Base-by-base conservation (phyloP, 768 basidiomycete species). In the Kwoniella botswanensis region DNA sequence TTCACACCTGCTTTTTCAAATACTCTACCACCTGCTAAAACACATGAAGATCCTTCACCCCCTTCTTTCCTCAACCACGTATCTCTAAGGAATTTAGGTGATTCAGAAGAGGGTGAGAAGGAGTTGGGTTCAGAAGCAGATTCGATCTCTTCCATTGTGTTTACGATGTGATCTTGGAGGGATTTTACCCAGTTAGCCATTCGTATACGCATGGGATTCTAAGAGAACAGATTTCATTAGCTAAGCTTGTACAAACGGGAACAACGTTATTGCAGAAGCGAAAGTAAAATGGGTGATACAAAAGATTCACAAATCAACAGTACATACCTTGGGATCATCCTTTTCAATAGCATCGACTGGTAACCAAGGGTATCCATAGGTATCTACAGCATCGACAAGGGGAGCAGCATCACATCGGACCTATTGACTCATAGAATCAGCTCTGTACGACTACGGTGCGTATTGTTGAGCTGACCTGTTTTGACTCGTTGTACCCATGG, bases 1-100 rank as follows among this genome's bases (percentile, higher is more conserved):
- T 97, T 98, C 58, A 98, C 93, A 1, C 97, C 96, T 3, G 92
- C 96, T 83, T 98, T 98, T 84, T 98, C 96, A 76, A 98, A 89
- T 29, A 92, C 85, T 0, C 90, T 86, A 17, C 85, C 85, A 54
- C 77, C 76, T 24, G 82, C 75, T 52, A 97, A 91, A 22, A 95
- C 92, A 83, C 92, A 94, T 0, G 93, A 94, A 64, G 89, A 86
- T 12, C 94, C 94, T 59, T 86, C 87, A 0, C 92, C 92, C 6
- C 92, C 92, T 64, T 84, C 79, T 29, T 85, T 82, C 85, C 60
- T 89, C 74, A 76, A 91, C 91, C 71, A 89, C 35, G 88, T 86
- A 82, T 95, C 94, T 55, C 90, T 90, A 76, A 91, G 89, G 88
- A 96, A 96, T 56, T 71, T 82, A 41, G 75, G 71, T 7, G 77